These are phyloP conservation scores for Rhytidhysteron rufulum DNA, from an alignment of 2,329 filamentous ascomycete species.

Conservation along the genomic window DNA sequence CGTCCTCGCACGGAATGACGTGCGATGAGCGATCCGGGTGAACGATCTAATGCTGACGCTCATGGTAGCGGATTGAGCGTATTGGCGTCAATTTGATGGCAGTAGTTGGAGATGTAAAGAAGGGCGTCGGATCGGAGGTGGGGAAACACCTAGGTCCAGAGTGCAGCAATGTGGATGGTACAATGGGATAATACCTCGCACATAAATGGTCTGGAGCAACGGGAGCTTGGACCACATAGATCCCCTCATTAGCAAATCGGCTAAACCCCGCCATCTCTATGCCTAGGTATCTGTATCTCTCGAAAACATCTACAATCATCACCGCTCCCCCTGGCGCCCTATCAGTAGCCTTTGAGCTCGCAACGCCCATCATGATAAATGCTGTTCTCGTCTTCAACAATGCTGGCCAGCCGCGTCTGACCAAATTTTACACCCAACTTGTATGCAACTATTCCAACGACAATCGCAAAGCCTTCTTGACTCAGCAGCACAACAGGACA, in stretches of 20 bases:
- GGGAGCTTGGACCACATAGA: constrained; percentile 1
- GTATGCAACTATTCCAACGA: constrained; percentile 50
- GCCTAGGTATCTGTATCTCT: background rate
- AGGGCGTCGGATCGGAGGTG: constrained; percentile 14
- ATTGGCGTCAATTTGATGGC: no score
- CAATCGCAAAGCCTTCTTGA: background rate
- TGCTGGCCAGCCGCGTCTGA: constrained; percentile 90
- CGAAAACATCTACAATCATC: constrained; percentile 2
- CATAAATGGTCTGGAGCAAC: background rate
- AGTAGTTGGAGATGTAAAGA: background rate
- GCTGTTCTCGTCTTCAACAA: constrained; percentile 99
- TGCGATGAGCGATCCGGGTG: constrained; percentile 14
- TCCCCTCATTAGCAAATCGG: no score
- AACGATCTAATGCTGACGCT: background rate
- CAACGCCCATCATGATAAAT: constrained; percentile 77
- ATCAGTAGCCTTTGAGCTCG: no score
- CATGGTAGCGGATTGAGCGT: no score
- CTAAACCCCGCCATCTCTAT: background rate
- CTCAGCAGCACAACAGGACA: constrained; percentile 61
- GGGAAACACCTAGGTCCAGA: no score
- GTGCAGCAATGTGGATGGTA: no score
- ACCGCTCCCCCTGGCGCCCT: background rate
- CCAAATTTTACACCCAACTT: constrained; percentile 97
- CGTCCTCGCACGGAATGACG: constrained; percentile 16
- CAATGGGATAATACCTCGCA: background rate